Evolutionary conservation across 805 yeast species (phyloP), one percentile per base, ranked within the genome.

Genomic region (Saturnispora silvae): DNA sequence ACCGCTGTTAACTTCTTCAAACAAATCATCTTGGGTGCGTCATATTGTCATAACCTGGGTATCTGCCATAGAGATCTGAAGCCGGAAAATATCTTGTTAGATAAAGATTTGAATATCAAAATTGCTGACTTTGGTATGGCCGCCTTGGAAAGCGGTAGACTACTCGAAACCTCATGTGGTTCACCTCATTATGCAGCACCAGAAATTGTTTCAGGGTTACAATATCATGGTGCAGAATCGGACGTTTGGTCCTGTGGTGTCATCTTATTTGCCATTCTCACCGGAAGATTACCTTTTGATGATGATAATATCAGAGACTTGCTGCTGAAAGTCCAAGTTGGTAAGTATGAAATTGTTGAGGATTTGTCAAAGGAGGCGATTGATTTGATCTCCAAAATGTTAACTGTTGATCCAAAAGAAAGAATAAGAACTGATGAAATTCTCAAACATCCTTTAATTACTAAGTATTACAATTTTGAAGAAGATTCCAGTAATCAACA

Each of bases 121-220:
- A 85, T 92, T 47, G 98, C 98, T 8, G 98, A 92, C 60, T 92
- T 92, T 56, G 98, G 98, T 24, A 92, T 92, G 98, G 98, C 98
- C 14, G 97, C 98, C 5, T 64, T 92, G 32, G 97, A 92, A 57
- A 54, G 64, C n/a, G 72, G 72, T 37, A 75, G 81, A 49, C 62
- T 89, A 52, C 65, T 92, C 40, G 96, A 89, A 57, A 92, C 98
- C 4, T 79, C 94, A 15, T 92, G 98, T 60, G 98, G 98, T 1
- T 86, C 96, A 14, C 98, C 98, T 7, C 98, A 92, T 58, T 92
- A 92, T 59, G 98, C 97, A 2, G 84, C 96, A 8, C 98, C 98
- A 0, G 98, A 92, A 57, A 89, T 92, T 47, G 96, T 92, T 9
- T 82, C 95, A 10, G 98, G 98, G 26, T 75, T 81, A 43, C 85